Evolutionary conservation across 192 early-diverging fungal genomes (phyloP).

Genomic region (Podila verticillata): DNA sequence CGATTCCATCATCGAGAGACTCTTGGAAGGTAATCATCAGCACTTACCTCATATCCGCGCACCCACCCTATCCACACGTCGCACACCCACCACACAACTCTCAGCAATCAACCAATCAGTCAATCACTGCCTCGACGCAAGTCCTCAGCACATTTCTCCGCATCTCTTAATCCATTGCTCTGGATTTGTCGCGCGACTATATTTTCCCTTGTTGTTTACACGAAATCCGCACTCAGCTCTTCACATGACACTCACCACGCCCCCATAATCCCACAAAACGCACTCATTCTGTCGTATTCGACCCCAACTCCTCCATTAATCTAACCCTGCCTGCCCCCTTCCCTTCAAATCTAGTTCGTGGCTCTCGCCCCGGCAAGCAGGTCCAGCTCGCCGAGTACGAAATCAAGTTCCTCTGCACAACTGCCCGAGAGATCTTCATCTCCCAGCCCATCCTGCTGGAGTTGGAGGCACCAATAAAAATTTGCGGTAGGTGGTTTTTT

Average conservation of each 20-base stretch:
- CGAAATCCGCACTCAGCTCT: no score
- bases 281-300: background rate
- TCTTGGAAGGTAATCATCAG: conserved; percentile 82
- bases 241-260: no score
- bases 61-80: conserved; percentile 3
- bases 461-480: conserved; percentile 95
- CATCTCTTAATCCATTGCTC: no score
- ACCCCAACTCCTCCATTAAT: background rate
- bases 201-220: no score
- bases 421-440: conserved; percentile 95
- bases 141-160: no score
- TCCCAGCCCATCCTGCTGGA: conserved; percentile 92
- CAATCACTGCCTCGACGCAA: no score
- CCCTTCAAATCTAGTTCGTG: conserved; percentile 75
- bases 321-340: background rate
- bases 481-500: conserved; percentile 79
- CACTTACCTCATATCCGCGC: background rate
- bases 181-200: no score
- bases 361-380: conserved; percentile 95
- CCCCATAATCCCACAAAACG: background rate
- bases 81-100: background rate
- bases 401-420: conserved; percentile 94
- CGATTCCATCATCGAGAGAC: conserved; percentile 89
- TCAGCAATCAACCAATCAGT: background rate
- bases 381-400: conserved; percentile 95